These are phyloP conservation scores for Fusarium udum DNA, from an alignment of 2,329 filamentous ascomycete genomes.

Conservation along the genomic window DNA sequence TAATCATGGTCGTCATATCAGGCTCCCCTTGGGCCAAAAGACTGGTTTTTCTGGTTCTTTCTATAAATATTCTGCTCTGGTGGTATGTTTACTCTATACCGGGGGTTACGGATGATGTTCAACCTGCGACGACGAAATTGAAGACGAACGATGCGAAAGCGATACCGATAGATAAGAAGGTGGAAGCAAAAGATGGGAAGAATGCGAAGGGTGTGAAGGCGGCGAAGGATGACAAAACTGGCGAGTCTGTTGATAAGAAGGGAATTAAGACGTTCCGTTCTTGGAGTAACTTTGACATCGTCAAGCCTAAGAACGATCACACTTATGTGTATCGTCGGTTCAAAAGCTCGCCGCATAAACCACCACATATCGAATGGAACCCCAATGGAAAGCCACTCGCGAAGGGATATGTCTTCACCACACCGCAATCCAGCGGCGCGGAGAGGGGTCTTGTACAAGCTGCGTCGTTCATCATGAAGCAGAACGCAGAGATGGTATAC, in stretches of 20 bases:
- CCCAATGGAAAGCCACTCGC: constrained; percentile 31
- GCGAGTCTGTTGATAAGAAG: background rate
- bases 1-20: constrained; percentile 25
- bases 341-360: constrained; percentile 39
- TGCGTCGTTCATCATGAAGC: constrained; percentile 37
- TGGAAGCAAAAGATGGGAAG: background rate
- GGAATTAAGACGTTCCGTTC: constrained; percentile 22
- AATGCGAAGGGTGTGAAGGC: background rate
- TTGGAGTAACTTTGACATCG: constrained; percentile 33
- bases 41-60: constrained; percentile 4
- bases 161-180: background rate
- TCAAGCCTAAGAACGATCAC: constrained; percentile 12
- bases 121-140: background rate
- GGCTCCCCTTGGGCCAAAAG: constrained; percentile 30
- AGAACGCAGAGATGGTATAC: constrained; percentile 46
- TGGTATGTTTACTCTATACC: constrained; percentile 5
- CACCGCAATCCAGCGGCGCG: constrained; percentile 17
- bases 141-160: background rate
- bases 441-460: constrained; percentile 22
- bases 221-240: background rate
- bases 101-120: background rate
- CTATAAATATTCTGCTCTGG: constrained; percentile 19
- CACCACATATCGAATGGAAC: constrained; percentile 32
- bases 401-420: constrained; percentile 43
- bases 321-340: constrained; percentile 36